Base-by-base conservation (phyloP, 495 filamentous ascomycete genomes). In the Pyrenopolyporus hunteri region DNA sequence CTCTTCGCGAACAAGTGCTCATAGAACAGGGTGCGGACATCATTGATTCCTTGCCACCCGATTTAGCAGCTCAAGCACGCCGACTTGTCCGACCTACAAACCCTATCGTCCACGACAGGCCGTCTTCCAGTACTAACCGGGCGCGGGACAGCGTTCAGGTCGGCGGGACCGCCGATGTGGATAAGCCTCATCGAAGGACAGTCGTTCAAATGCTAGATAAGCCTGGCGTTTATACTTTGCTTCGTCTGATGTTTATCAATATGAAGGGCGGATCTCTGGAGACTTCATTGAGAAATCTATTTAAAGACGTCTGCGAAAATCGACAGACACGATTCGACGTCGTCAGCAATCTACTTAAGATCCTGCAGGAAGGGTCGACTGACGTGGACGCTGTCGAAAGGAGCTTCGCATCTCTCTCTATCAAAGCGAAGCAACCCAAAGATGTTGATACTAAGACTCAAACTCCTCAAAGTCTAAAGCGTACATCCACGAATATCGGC, bases 131-230 rank as follows among this genome's bases (percentile, higher is more conserved):
- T 59, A 69, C 13, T 52, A 67, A 19, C 25, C 72, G 48, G 60
- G 74, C 43, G 16, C 39, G 74, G 69, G 45, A 64, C 36, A 50
- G 40, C 22, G 68, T 70, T 25, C 75, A 73, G 11, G 16, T 53
- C 4, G 60, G 64, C 1, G 68, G 66, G 48, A 49, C 64, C 16
- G 61, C 59, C 7, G 75, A 71, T 11, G 64, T 48, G 23, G 76
- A 80, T 23, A 95, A 96, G 74, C 81, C 85, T 19, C 85, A 87
- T 61, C 84, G 91, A 52, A 86, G 87, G 66, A 87, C 89, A 17
- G 88, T 91, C 45, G 87, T 96, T 25, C 94, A 99, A 73, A 96
- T 98, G 87, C 84, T 98, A 4, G 95, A 99, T 75, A 97, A 96
- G 71, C 82, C 92, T 50, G 94, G 94, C 20, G 86, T 99, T 70